Evolutionary conservation across 257 asterid genomes (phyloP).

Genomic region (Verbena officinalis): DNA sequence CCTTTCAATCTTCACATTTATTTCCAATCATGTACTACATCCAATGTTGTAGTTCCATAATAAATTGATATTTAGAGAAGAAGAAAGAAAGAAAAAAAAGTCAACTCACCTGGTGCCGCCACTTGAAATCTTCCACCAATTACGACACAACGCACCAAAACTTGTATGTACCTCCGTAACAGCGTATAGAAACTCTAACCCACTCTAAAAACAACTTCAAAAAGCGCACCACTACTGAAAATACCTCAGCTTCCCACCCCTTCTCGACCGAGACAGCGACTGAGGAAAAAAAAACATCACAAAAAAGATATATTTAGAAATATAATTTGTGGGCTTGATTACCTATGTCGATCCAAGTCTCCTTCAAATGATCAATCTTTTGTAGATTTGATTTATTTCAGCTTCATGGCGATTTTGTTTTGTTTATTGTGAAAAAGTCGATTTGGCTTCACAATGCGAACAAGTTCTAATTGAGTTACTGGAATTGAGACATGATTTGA

Average conservation of each 20-base stretch:
- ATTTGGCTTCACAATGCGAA: conserved; percentile 33
- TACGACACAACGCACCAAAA: conserved; percentile 14
- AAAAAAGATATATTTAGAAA: background rate
- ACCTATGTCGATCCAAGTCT: conserved; percentile 21
- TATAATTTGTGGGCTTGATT: conserved; percentile 9
- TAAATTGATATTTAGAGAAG: too few relatives aligned
- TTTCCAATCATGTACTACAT: too few relatives aligned
- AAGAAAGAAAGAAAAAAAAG: too few relatives aligned
- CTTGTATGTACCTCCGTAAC: conserved; percentile 16
- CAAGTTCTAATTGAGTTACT: conserved; percentile 20
- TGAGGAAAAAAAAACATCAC: conserved; percentile 6
- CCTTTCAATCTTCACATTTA: too few relatives aligned
- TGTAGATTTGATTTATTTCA: conserved; percentile 18
- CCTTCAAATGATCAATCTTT: conserved; percentile 1
- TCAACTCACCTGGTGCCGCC: too few relatives aligned
- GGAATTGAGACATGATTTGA: conserved; percentile 25
- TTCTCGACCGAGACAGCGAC: conserved; percentile 31
- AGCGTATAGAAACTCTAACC: conserved; percentile 14
- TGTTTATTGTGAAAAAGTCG: conserved; percentile 17
- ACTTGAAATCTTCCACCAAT: conserved; percentile 19
- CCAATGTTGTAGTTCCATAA: too few relatives aligned
- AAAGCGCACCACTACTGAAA: conserved; percentile 38
- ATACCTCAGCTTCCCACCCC: conserved; percentile 44
- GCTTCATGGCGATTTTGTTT: conserved; percentile 18
- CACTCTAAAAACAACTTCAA: conserved; percentile 20